phyloP scores from a whole-genome alignment of 495 filamentous ascomycete genomes.

The Wilcoxina mikolae region DNA sequence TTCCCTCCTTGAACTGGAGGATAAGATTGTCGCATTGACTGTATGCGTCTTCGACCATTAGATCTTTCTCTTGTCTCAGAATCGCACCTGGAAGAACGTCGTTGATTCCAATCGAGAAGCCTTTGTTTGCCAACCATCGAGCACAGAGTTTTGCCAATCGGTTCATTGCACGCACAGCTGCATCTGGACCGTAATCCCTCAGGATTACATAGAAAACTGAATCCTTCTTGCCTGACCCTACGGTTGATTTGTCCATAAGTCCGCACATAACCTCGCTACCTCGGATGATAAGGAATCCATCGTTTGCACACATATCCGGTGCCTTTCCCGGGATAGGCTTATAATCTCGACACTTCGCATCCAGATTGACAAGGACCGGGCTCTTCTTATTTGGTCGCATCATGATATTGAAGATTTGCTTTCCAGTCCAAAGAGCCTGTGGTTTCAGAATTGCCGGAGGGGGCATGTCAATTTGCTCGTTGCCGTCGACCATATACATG shows the following conservation, averaged over 20 bases:
- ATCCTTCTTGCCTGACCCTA: slow-evolving; percentile 93
- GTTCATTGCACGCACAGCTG: slow-evolving; percentile 86
- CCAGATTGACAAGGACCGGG: slow-evolving; percentile 73
- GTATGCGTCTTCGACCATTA: slow-evolving; percentile 66
- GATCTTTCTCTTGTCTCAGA: slow-evolving; percentile 54
- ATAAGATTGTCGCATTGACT: slow-evolving; percentile 73
- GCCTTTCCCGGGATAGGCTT: slow-evolving; percentile 39
- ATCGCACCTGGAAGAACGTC: slow-evolving; percentile 70
- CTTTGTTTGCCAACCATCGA: slow-evolving; percentile 71
- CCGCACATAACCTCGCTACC: slow-evolving; percentile 98
- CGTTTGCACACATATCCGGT: slow-evolving; percentile 68
- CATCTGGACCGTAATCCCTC: slow-evolving; percentile 79
- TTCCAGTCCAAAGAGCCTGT: slow-evolving; percentile 85
- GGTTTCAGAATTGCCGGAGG: slow-evolving; percentile 76
- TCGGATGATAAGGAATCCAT: slow-evolving; percentile 77
- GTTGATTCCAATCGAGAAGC: slow-evolving; percentile 90
- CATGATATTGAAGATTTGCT: slow-evolving; percentile 89
- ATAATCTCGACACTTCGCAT: slow-evolving; percentile 79
- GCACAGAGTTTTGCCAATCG: slow-evolving; percentile 80
- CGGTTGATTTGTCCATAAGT: slow-evolving; percentile 90
- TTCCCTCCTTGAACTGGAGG: slow-evolving; percentile 56
- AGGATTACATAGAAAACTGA: slow-evolving; percentile 94
- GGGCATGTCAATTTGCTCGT: slow-evolving; percentile 67
- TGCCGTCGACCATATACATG: slow-evolving; percentile 80
- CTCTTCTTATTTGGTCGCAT: slow-evolving; percentile 79